phyloP scores from a whole-genome alignment of 345 rosid genomes.

The Cardamine occulta region DNA sequence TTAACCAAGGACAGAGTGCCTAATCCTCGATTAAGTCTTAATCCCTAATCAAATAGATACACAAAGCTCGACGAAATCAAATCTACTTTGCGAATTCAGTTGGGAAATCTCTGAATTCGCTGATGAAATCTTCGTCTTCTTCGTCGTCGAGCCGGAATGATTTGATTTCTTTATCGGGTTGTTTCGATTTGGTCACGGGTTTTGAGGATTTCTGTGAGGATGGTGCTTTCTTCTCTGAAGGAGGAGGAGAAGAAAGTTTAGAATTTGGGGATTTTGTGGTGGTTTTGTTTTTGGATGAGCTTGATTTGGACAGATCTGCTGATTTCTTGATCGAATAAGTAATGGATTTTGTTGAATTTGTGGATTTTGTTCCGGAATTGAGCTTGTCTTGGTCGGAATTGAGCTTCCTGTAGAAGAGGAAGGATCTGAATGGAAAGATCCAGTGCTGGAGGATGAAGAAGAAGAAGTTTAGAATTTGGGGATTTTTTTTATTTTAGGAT shows the following conservation, averaged over 20 bases:
- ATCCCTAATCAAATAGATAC: too few species aligned
- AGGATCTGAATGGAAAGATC: too few species aligned
- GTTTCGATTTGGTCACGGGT: slow-evolving; percentile 42
- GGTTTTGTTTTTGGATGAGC: slow-evolving; percentile 63
- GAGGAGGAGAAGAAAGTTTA: slow-evolving; percentile 26
- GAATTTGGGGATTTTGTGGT: slow-evolving; percentile 41
- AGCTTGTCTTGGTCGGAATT: slow-evolving; percentile 38
- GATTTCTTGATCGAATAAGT: slow-evolving; percentile 47
- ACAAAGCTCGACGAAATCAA: too few species aligned
- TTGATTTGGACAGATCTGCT: slow-evolving; percentile 59
- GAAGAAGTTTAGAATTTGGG: too few species aligned
- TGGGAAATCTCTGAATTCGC: slow-evolving; percentile 81
- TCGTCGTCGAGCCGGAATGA: slow-evolving; percentile 66
- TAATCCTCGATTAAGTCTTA: too few species aligned
- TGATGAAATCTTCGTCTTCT: slow-evolving; percentile 62
- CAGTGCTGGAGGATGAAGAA: too few species aligned
- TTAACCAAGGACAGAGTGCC: too few species aligned
- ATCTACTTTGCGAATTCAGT: slow-evolving; percentile 71
- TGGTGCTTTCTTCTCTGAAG: slow-evolving; percentile 39
- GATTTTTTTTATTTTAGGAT: too few species aligned
- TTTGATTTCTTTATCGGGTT: slow-evolving; percentile 38
- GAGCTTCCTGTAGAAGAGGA: too few species aligned
- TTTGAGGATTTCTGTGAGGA: too few species aligned
- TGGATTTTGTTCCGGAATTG: slow-evolving; percentile 51
- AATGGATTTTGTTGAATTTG: too few species aligned